Percentiles rank a stretch among this genome's conserved stretches.
These are phyloP conservation scores for Phaeosphaeria sp. DNA, from an alignment of 2,329 filamentous ascomycete genomes.

Conservation along the genomic window DNA sequence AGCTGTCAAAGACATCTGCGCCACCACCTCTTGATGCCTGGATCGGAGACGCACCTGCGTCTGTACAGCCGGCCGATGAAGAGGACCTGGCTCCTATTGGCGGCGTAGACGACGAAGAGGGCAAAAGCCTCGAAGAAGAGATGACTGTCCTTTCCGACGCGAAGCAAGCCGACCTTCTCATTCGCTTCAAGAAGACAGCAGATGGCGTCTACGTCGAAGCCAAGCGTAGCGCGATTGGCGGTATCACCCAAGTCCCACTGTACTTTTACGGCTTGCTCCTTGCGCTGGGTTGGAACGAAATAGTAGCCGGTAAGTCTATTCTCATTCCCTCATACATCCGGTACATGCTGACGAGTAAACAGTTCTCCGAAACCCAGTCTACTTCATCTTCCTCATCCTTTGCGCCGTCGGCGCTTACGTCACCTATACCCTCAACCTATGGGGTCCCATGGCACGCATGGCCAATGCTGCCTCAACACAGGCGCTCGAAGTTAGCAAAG, in stretches of 20 bases:
- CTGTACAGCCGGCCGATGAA: slow-evolving; percentile 81
- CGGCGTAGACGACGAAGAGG: slow-evolving; percentile 92
- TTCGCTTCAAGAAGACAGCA: slow-evolving; percentile 97
- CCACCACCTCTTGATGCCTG: slow-evolving; percentile 84
- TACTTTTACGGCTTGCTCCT: slow-evolving; percentile 93
- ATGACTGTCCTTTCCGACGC: slow-evolving; percentile 92
- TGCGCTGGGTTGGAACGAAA: slow-evolving; percentile 98
- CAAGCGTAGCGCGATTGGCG: slow-evolving; percentile 94
- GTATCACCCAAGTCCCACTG: slow-evolving; percentile 89
- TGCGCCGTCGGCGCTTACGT: slow-evolving; percentile 80
- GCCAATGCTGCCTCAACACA: slow-evolving; percentile 85
- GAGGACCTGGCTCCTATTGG: slow-evolving; percentile 89
- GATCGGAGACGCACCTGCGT: slow-evolving; percentile 78
- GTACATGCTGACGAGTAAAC: slow-evolving; percentile 21
- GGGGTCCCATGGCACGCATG: slow-evolving; percentile 96
- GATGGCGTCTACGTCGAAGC: slow-evolving; percentile 98
- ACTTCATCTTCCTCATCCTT: slow-evolving; percentile 88
- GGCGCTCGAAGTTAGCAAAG: slow-evolving; percentile 89
- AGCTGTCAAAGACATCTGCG: slow-evolving; percentile 73
- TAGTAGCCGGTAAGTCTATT: slow-evolving; percentile 79
- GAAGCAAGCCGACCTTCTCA: slow-evolving; percentile 88
- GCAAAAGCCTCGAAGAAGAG: slow-evolving; percentile 93
- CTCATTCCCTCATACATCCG: background rate
- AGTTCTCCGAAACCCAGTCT: slow-evolving; percentile 93
- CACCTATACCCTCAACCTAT: slow-evolving; percentile 91